These are phyloP conservation scores for Boletus rubroflammeus DNA, from an alignment of 768 basidiomycete species.

Conservation along the genomic window DNA sequence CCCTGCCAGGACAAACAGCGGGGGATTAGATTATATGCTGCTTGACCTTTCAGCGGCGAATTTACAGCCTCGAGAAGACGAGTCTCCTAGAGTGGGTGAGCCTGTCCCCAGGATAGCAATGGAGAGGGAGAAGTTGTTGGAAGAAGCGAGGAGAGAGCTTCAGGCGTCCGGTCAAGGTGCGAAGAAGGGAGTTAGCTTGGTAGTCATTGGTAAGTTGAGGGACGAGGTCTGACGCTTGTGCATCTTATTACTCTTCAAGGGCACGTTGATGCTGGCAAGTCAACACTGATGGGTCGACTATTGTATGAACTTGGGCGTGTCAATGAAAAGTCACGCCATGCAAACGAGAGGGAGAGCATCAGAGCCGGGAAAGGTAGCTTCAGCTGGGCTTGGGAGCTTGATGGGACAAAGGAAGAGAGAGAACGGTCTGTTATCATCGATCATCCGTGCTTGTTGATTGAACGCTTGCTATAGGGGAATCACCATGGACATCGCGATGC, in stretches of 20 bases:
- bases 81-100: conserved; percentile 35
- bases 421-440: conserved; percentile 59
- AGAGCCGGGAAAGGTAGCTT: conserved; percentile 94
- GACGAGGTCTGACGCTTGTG: not conserved
- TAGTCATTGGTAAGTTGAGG: conserved; percentile 75
- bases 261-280: conserved; percentile 98
- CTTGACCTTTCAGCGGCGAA: conserved; percentile 77
- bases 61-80: conserved; percentile 47
- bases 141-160: conserved; percentile 63
- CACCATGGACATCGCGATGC: conserved; percentile 94
- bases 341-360: conserved; percentile 86
- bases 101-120: conserved; percentile 62
- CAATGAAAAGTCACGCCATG: conserved; percentile 77
- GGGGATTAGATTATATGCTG: conserved; percentile 49
- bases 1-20: conserved; percentile 33
- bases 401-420: conserved; percentile 89
- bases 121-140: conserved; percentile 77
- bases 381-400: conserved; percentile 97
- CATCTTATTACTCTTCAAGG: conserved; percentile 45
- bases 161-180: conserved; percentile 44
- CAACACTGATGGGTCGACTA: conserved; percentile 93
- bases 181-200: conserved; percentile 76
- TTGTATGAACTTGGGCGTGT: conserved; percentile 88
- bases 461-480: conserved; percentile 63
- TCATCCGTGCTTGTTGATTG: conserved; percentile 3